Evolutionary conservation across 345 rosid genomes (phyloP), one percentile per base, ranked within the genome.

Genomic region (Camelina laxa): DNA sequence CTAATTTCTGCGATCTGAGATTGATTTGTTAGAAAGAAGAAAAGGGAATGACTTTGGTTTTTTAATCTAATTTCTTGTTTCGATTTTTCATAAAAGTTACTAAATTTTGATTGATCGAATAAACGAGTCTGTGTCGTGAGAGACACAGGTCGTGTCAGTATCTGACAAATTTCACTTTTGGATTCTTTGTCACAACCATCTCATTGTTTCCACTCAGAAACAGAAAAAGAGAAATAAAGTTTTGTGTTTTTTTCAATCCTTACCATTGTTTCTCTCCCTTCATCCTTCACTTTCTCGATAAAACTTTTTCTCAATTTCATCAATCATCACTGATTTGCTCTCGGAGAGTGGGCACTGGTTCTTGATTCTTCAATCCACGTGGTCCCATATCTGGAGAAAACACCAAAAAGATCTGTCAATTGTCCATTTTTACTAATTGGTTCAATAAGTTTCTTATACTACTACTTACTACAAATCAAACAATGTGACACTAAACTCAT

Each of bases 351-450:
- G 85, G 70, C 84, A 82, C 70, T 69, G 70, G 79, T 79, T 84
- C 75, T 82, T 79, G 79, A 78, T 82, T 83, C 80, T 82, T 80
- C 80, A 39, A 67, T 73, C 79, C 87, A 84, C 82, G 85, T 87
- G 93, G 85, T 60, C 85, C 82, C 80, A 33, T 82, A 33, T 55
- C 72, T 72, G 75, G 69, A 71, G 74, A 83, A 77, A 79, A 78
- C 88, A 83, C 72, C 71, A 84, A 66, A 47, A 85, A 2, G 0
- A 74, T 75, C 88, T 75, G 86, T 42, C 83, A 67, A 68, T 49
- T 48, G 72, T 75, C 78, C 69, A 59, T 42, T 75, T 82, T 73
- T 57, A 79, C 72, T 74, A 45, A 27, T 69, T 49, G 50, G 55
- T 70, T 71, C 39, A 51, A 58, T 60, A 15, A 35, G 55, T 64